These are phyloP conservation scores for Blakeslea trispora DNA, from an alignment of 371 early-diverging fungal species.

Conservation along the genomic window DNA sequence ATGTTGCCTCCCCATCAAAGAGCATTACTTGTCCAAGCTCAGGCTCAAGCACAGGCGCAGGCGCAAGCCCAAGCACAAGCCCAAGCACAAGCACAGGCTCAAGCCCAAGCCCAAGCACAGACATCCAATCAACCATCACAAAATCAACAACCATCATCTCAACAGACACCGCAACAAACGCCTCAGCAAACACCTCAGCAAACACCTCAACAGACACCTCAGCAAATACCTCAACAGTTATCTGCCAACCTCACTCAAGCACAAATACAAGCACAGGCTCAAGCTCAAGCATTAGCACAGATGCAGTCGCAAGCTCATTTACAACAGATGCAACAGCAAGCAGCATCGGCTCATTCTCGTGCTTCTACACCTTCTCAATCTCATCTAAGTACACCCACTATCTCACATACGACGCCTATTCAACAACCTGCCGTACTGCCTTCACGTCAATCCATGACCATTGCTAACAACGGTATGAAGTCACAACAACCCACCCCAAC, in stretches of 20 bases:
- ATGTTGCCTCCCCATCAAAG: slow-evolving; percentile 32
- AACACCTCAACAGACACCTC: slow-evolving; percentile 27
- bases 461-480: slow-evolving; percentile 23
- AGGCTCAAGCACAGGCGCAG: slow-evolving; percentile 32
- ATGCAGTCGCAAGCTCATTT: slow-evolving; percentile 23
- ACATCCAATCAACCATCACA: slow-evolving; percentile 7
- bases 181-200: slow-evolving; percentile 19
- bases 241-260: slow-evolving; percentile 17
- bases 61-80: slow-evolving; percentile 30
- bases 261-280: slow-evolving; percentile 27
- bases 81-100: slow-evolving; percentile 23
- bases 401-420: slow-evolving; percentile 24
- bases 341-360: slow-evolving; percentile 33
- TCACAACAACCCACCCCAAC: slow-evolving; percentile 32
- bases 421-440: slow-evolving; percentile 28
- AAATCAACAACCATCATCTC: slow-evolving; percentile 6
- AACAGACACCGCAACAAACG: slow-evolving; percentile 13
- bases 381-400: slow-evolving; percentile 34
- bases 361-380: slow-evolving; percentile 45
- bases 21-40: slow-evolving; percentile 17
- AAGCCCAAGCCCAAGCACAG: slow-evolving; percentile 22
- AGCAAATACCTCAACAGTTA: slow-evolving; percentile 21
- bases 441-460: slow-evolving; percentile 17
- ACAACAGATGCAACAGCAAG: slow-evolving; percentile 33
- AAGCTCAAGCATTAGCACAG: slow-evolving; percentile 18